Evolutionary conservation across 2,329 filamentous ascomycete genomes (phyloP).

Genomic region (Pseudogymnoascus sp.): DNA sequence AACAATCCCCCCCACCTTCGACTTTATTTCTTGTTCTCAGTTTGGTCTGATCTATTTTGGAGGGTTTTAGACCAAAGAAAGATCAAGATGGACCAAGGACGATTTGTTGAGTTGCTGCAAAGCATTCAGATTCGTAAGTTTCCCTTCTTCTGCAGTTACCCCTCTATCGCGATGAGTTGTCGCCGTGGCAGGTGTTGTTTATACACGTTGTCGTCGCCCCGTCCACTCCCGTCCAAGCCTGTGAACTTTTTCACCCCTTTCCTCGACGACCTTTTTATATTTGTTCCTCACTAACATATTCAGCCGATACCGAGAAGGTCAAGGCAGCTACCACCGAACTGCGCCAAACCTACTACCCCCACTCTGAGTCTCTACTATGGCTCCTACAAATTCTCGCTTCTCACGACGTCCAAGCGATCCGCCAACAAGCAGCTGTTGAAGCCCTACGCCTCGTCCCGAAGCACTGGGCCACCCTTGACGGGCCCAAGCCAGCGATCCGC

Average conservation of each 20-base stretch:
- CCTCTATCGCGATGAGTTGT: conserved; percentile 14
- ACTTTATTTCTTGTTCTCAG: conserved; percentile 9
- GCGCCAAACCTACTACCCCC: conserved; percentile 87
- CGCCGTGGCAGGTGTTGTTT: conserved; percentile 15
- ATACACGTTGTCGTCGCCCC: conserved; percentile 5
- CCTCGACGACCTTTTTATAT: background rate
- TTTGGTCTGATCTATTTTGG: conserved; percentile 10
- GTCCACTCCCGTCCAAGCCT: background rate
- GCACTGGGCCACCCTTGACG: conserved; percentile 73
- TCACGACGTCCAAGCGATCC: conserved; percentile 64
- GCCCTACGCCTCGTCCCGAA: conserved; percentile 73
- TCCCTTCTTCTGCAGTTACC: conserved; percentile 14
- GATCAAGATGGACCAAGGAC: conserved; percentile 65
- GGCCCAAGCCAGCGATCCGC: conserved; percentile 74
- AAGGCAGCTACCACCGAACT: conserved; percentile 86
- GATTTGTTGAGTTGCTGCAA: conserved; percentile 81
- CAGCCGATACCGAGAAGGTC: conserved; percentile 82
- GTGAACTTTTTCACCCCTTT: conserved; percentile 15
- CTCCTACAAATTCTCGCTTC: conserved; percentile 84
- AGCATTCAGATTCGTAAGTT: conserved; percentile 78
- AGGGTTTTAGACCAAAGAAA: conserved; percentile 8
- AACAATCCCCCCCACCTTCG: conserved; percentile 3
- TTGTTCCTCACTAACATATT: conserved; percentile 20
- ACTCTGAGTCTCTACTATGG: conserved; percentile 74
- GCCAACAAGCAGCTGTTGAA: conserved; percentile 89